Base-by-base conservation (phyloP, 1,139 yeast species). In the Keqinozyma sinolaborantium region DNA sequence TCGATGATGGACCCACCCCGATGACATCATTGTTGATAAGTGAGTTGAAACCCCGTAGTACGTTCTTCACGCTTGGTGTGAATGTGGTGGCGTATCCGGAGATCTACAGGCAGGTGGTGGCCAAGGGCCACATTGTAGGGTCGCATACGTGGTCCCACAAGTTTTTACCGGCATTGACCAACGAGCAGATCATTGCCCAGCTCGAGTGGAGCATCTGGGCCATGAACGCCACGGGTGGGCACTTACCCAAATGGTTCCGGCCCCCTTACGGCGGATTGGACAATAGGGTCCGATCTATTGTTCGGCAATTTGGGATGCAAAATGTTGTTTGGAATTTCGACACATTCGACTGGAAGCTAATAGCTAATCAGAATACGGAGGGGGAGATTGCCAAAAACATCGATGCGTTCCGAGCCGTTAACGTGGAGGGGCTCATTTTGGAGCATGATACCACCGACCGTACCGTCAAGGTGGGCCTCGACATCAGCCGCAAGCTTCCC, bases 231-330 rank as follows among this genome's bases (percentile, higher is more conserved):
- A 88, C 97, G 0, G 84, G 87, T 0, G 70, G 80, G 14, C 92
- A 88, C 48, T 55, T 85, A n/a, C 97, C 97, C 10, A 82, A 83
- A 48, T 92, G 92, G 83, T 90, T 85, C 56, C 70, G 98, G 40
- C 98, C 98, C 0, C 98, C 98, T 0, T 90, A 86, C 55, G 97
- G 97, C 1, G 97, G 95, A 0, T 70, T 85, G 28, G 98, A 90
- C 58, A 82, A 87, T 53, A 65, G 97, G 32, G 83, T 90, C 1
- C 64, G 97, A 35, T 65, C 82, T 2, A 85, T 90, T 33, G 72
- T 87, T 11, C 65, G 94, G 32, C 86, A 83, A 56, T 85, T 90
- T 57, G 96, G 96, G 0, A 73, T 90, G 70, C 90, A 82, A 48
- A 77, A 84, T 10, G 97, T 84, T 15, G 60, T 92, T 28, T 90